Percentiles rank a stretch among this genome's conserved stretches.
phyloP scores from a whole-genome alignment of 2,329 filamentous ascomycete species.

The Penicillium paneum region DNA sequence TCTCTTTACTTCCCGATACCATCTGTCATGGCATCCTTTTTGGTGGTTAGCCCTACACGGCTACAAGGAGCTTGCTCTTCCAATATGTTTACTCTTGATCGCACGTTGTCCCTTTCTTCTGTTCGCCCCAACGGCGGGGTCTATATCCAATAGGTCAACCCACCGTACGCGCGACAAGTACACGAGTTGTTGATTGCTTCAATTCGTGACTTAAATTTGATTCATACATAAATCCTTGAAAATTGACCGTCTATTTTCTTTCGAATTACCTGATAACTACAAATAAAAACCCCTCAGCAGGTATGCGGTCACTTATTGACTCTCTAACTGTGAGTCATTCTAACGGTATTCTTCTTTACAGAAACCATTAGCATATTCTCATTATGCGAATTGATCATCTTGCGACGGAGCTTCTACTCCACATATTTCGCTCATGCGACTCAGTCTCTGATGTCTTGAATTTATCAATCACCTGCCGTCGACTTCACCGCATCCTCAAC shows the following conservation, averaged over 20 bases:
- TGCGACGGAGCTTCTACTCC: slow-evolving; percentile 57
- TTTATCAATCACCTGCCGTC: slow-evolving; percentile 54
- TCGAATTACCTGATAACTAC: not conserved
- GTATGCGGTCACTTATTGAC: not conserved
- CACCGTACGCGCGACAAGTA: slow-evolving; percentile 14
- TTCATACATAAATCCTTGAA: not conserved
- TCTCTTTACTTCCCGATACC: slow-evolving; percentile 2
- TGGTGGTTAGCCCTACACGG: slow-evolving; percentile 18
- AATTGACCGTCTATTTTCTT: not conserved
- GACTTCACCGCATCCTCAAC: slow-evolving; percentile 52
- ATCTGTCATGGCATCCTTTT: slow-evolving; percentile 24
- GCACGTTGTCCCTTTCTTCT: slow-evolving; percentile 7
- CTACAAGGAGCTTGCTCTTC: slow-evolving; percentile 7
- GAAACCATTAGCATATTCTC: not conserved
- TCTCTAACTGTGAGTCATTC: not conserved
- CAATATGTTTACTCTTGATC: not conserved
- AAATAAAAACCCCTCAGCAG: not conserved
- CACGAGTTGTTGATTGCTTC: slow-evolving; percentile 15
- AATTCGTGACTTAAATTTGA: slow-evolving; percentile 8
- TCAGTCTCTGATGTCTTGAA: slow-evolving; percentile 54
- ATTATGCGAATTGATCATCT: slow-evolving; percentile 55
- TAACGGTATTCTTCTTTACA: not conserved
- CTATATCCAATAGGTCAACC: slow-evolving; percentile 23
- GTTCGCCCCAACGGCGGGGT: slow-evolving; percentile 35
- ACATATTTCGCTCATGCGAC: slow-evolving; percentile 54